Evolutionary conservation across 2,329 filamentous ascomycete genomes (phyloP), one percentile per base, ranked within the genome.

Genomic region (Monosporascus sp.): DNA sequence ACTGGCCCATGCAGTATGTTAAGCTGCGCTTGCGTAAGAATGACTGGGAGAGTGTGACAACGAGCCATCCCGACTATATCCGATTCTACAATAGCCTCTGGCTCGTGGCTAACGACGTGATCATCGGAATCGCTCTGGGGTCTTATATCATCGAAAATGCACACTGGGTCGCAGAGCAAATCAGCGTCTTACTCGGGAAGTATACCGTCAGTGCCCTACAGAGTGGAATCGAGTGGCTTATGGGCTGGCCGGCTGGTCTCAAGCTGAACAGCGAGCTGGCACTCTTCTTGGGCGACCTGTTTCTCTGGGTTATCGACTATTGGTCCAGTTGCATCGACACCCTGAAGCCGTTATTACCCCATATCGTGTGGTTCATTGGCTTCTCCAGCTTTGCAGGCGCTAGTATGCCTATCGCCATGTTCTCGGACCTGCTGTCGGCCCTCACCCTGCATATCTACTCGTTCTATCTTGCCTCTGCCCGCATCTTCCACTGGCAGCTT

Each of bases 401-500:
- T 51, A 97, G 91, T 68, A 92, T 99, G 88, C 92, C 95, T 2
- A 94, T 99, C 51, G 91, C 93, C 20, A 82, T 99, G 56, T 93
- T 96, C 70, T 97, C 93, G 0, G 94, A 99, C 69, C 80, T 99
- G 7, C 79, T 97, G 3, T 96, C 93, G 2, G 80, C 95, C 47
- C 78, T 97, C 55, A 99, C 95, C 1, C 76, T 99, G 37, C 94
- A 99, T 71, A 97, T 99, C 52, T 96, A 97, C 75, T 96, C 89
- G 1, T 99, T 99, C 70, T 99, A 99, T 71, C 87, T 97, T 53
- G 93, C 95, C 17, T 96, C 92, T 8, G 94, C 94, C 3, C 87
- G 94, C 50, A 97, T 99, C 65, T 99, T 93, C 72, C 91, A 97
- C 73, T 99, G 94, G 94, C 94, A 99, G 72, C 85, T 99, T 56